Base-by-base conservation (phyloP, 2,329 filamentous ascomycete genomes). In the Botrytis byssoidea region DNA sequence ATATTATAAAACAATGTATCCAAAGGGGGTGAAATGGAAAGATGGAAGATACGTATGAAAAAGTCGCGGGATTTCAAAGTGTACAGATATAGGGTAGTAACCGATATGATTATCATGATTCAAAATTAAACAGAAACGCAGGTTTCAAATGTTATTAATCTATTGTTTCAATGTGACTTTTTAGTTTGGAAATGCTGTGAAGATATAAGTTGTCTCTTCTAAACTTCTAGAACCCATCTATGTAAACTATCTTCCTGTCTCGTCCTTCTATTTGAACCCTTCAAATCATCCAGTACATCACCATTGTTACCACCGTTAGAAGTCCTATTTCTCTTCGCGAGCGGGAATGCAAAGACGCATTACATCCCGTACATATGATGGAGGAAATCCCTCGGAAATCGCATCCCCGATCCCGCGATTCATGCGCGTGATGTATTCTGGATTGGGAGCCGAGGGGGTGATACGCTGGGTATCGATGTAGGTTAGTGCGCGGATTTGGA, bases 1-100 rank as follows among this genome's bases (percentile, higher is more conserved):
- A 40, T 20, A 63, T 70, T 63, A 63, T 70, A 29, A 32, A 63
- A 70, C 42, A 61, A 63, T 64, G 68, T 70, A 68, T 68, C n/a
- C 55, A 70, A 69, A 32, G 40, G n/a, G 16, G 42, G 32, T 46
- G n/a, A 22, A 44, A 35, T 63, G n/a, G 37, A 9, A 63, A 29
- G 40, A 37, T 70, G 55, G 42, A 37, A 35, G 40, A 70, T 70
- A 70, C 37, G 46, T 57, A n/a, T 51, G 48, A 51, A 61, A 25
- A 61, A 35, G 37, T 42, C 25, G 35, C 12, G 29, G 37, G 42
- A 59, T 51, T 44, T 20, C 20, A 61, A 61, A 60, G 55, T 63
- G 51, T 68, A 55, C 42, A 44, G n/a, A 70, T 60, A 61, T 44
- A 70, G 20, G 35, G 66, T 68, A n/a, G 37, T 57, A 35, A 32